Evolutionary conservation across 2,329 filamentous ascomycete genomes (phyloP), one percentile per base, ranked within the genome.

Genomic region (Akanthomyces muscarius): DNA sequence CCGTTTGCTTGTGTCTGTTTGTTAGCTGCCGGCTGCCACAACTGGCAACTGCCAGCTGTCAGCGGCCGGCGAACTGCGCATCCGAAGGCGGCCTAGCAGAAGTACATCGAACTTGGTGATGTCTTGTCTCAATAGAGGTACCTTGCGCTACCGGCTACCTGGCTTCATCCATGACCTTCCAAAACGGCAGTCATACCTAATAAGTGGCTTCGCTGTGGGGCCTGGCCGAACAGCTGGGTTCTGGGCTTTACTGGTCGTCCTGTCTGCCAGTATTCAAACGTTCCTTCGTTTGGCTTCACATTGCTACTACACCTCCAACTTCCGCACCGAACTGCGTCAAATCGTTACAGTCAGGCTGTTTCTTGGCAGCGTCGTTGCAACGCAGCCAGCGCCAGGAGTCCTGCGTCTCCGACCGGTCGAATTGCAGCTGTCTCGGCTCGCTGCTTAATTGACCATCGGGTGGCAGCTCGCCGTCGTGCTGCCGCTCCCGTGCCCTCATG

Each of bases 1-100:
- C 45, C 33, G 56, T 51, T 59, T 59, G 56, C 45, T 57, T 41
- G 33, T 54, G n/a, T 42, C 36, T 23, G 54, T 45, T 47, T 57
- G 54, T 41, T 18, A 3, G 33, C 16, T 51, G 25, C 25, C 47
- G 2, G 25, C 16, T 41, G 38, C 11, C 38, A 3, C 36, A 10
- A 8, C 36, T 23, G 21, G 2, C 36, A 41, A 23, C 38, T 47
- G 25, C 54, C 54, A 25, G 13, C 14, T 36, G 23, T 41, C 16
- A 45, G 41, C 54, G 30, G 21, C 28, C 53, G 18, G 28, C 42
- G 16, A 8, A 13, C 25, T 44, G 21, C 7, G 25, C 47, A n/a
- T 33, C 28, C 28, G 28, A n/a, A 16, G 14, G 16, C 2, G 7
- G 21, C 7, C 25, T 56, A 56, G 28, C 53, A 56, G 4, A n/a